These are phyloP conservation scores for Paecilomyces dactylethromorphus DNA, from an alignment of 2,329 filamentous ascomycete species.

Conservation along the genomic window DNA sequence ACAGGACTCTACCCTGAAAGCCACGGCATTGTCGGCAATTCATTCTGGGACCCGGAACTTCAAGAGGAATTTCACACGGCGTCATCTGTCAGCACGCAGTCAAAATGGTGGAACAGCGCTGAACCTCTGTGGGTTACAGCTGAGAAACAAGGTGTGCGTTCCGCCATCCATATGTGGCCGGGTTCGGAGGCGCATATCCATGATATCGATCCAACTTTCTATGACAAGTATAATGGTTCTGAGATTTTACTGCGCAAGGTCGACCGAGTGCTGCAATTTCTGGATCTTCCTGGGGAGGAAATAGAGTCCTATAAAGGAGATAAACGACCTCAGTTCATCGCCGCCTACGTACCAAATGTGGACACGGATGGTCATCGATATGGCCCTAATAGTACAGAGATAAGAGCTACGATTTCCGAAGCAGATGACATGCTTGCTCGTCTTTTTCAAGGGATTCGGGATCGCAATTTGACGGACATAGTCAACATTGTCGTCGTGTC, in stretches of 20 bases:
- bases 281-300: conserved; percentile 74
- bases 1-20: conserved; percentile 89
- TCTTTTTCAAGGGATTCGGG: conserved; percentile 68
- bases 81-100: conserved; percentile 64
- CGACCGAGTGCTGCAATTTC: conserved; percentile 67
- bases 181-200: conserved; percentile 84
- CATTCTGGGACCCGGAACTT: conserved; percentile 79
- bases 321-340: conserved; percentile 80
- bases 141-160: conserved; percentile 69
- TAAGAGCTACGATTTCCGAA: conserved; percentile 66
- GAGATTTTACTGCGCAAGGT: conserved; percentile 73
- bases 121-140: conserved; percentile 93
- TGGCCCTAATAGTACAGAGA: conserved; percentile 93
- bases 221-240: conserved; percentile 78
- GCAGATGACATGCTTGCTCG: conserved; percentile 77
- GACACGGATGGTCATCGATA: conserved; percentile 81
- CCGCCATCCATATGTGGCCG: conserved; percentile 97
- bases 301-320: conserved; percentile 44
- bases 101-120: conserved; percentile 83
- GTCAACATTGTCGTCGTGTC: conserved; percentile 96
- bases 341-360: conserved; percentile 89
- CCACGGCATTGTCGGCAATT: conserved; percentile 89
- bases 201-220: conserved; percentile 65
- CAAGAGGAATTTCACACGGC: conserved; percentile 83
- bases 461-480: conserved; percentile 77